phyloP scores from a whole-genome alignment of 768 basidiomycete species.

The Tylopilus vinaceipallidus region DNA sequence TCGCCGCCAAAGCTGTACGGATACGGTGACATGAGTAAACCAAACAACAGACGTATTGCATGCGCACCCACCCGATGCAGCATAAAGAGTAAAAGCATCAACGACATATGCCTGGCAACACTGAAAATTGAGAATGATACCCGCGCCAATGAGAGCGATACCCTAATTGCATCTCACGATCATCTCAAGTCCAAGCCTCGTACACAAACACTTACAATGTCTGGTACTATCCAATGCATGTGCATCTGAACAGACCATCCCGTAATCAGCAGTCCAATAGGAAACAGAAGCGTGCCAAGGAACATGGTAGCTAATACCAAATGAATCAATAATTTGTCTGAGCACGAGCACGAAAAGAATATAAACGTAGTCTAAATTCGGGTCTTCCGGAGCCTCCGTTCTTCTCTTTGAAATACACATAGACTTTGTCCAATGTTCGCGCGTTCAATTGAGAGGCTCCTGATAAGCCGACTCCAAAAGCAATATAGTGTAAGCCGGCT shows the following conservation, averaged over 20 bases:
- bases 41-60: neutral
- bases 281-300: conserved; percentile 49
- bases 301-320: conserved; percentile 50
- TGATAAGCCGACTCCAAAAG: conserved; percentile 63
- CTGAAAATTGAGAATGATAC: conserved; percentile 59
- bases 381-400: conserved; percentile 54
- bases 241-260: conserved; percentile 63
- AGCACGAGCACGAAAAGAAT: neutral
- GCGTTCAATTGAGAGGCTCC: conserved; percentile 55
- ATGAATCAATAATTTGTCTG: conserved; percentile 1
- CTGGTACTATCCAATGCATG: conserved; percentile 60
- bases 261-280: conserved; percentile 62
- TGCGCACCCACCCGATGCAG: no score
- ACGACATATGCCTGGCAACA: conserved; percentile 66
- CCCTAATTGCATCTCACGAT: conserved; percentile 41
- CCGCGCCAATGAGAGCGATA: conserved; percentile 53
- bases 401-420: conserved; percentile 43
- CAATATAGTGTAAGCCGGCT: conserved; percentile 66
- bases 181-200: neutral
- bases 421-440: conserved; percentile 52
- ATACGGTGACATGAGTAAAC: neutral
- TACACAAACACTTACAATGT: conserved; percentile 35
- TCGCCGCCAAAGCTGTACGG: conserved; percentile 58
- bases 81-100: conserved; percentile 59
- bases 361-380: conserved; percentile 48